Base-by-base conservation (phyloP, 257 asterid species). In the Primulina huaijiensis region DNA sequence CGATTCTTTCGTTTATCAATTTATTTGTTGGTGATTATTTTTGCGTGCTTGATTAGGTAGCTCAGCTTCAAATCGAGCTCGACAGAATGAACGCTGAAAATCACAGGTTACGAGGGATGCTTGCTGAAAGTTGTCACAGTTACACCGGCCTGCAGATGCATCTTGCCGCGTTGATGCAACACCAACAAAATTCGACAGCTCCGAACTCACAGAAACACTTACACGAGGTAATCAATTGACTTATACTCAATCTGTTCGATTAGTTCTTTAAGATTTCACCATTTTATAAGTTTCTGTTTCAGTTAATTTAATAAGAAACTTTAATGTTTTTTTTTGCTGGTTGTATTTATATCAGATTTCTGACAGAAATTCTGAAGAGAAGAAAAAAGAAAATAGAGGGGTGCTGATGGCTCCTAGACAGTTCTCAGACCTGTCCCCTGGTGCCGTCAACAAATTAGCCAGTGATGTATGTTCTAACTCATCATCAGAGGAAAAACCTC, bases 401-500 rank as follows among this genome's bases (percentile, higher is more conserved):
- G 2, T 50, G 57, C 29, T 35, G 5, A 60, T 60, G 1, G 77
- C 83, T 25, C 88, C 84, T 1, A 66, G 95, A 59, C 94, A 90
- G 68, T 90, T 93, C 82, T 14, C 90, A 76, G 92, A 85, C 50
- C 59, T 84, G 34, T 94, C 72, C 0, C 88, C 83, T 3, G 53
- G 53, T 43, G 53, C n/a, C 53, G 53, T 8, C 53, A 43, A 43
- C 2, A 43, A 43, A 43, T 43, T 43, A 3, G 71, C 56, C 8
- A 64, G 40, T 19, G 89, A 82, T 0, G 85, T 78, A 4, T 85
- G 73, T 21, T 81, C 95, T 0, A 76, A 87, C 55, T 81, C 96
- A 1, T 27, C 82, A 20, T 94, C 99, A 0, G 98, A 85, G 76
- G 99, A 91, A 60, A 77, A 97, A 78, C 89, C 96, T 0, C 30